Conservation (phyloP, 805 yeast species). For the Ogataea allantospora region DNA sequence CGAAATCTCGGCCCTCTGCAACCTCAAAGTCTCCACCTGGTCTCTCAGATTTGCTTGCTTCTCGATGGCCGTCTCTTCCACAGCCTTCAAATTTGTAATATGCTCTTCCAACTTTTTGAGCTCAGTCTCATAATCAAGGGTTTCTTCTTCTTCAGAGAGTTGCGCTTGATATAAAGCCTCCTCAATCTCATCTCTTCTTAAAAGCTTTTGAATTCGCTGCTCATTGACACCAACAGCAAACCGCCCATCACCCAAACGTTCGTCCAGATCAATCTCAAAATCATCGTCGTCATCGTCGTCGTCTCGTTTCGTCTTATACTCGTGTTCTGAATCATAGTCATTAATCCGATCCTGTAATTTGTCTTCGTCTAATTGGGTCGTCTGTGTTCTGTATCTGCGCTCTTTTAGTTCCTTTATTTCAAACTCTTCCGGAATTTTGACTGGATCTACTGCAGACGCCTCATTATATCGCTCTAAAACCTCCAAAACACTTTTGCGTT, state of each 20-base stretch:
- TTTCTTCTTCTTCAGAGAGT: conserved; percentile 19
- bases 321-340: conserved; percentile 23
- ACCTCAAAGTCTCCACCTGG: conserved; percentile 2
- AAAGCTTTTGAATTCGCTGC: conserved; percentile 23
- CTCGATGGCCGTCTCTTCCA: conserved; percentile 2
- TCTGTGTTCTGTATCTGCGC: conserved; percentile 17
- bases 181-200: conserved; percentile 33
- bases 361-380: conserved; percentile 13
- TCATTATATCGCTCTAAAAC: conserved; percentile 5
- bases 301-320: conserved; percentile 10
- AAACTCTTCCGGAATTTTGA: conserved; percentile 19
- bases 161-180: conserved; percentile 35
- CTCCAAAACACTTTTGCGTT: conserved; percentile 4
- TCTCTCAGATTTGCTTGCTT: not conserved
- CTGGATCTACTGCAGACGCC: conserved; percentile 4
- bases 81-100: conserved; percentile 1
- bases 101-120: conserved; percentile 2
- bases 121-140: conserved; percentile 4
- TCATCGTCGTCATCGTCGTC: conserved; percentile 13
- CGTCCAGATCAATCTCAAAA: conserved; percentile 23
- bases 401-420: conserved; percentile 24
- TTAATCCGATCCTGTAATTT: conserved; percentile 19
- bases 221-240: conserved; percentile 33
- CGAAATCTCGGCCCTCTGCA: conserved; percentile 2
- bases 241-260: conserved; percentile 27